A percentile compares a stretch with the other conserved stretches of the same genome.
phyloP scores from a whole-genome alignment of 176 grass and related monocot species.

The Eleusine indica region DNA sequence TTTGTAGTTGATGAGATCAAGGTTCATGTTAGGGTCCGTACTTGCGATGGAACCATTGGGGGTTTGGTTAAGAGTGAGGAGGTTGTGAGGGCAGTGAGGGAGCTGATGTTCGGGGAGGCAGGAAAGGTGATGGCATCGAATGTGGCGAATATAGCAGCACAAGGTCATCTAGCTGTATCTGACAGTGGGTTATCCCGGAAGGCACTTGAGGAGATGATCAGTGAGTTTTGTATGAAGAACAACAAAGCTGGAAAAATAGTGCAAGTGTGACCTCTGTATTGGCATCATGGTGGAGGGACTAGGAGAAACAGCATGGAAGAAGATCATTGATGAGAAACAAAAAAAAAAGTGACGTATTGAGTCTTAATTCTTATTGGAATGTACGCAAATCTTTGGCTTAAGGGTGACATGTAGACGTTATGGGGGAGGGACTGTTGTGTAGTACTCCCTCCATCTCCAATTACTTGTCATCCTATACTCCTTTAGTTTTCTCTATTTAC shows the following conservation, averaged over 20 bases:
- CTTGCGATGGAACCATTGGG: background rate
- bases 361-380: too few species aligned
- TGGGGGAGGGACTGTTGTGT: too few species aligned
- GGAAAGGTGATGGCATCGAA: background rate
- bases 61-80: background rate
- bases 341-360: too few species aligned
- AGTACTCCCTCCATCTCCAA: too few species aligned
- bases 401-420: too few species aligned
- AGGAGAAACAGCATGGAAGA: too few species aligned
- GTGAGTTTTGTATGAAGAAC: background rate
- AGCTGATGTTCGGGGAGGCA: background rate
- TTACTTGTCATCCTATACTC: too few species aligned
- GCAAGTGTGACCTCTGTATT: background rate
- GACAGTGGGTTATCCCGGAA: background rate
- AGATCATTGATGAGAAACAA: too few species aligned
- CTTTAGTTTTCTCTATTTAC: too few species aligned
- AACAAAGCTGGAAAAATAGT: background rate
- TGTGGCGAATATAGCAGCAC: background rate
- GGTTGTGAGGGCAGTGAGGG: background rate
- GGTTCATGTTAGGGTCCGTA: background rate
- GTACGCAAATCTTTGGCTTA: too few species aligned
- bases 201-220: background rate
- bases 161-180: background rate
- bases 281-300: background rate
- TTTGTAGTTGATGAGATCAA: background rate